Evolutionary conservation across 2,329 filamentous ascomycete species (phyloP), one percentile per base, ranked within the genome.

Genomic region (Alternaria sp.): DNA sequence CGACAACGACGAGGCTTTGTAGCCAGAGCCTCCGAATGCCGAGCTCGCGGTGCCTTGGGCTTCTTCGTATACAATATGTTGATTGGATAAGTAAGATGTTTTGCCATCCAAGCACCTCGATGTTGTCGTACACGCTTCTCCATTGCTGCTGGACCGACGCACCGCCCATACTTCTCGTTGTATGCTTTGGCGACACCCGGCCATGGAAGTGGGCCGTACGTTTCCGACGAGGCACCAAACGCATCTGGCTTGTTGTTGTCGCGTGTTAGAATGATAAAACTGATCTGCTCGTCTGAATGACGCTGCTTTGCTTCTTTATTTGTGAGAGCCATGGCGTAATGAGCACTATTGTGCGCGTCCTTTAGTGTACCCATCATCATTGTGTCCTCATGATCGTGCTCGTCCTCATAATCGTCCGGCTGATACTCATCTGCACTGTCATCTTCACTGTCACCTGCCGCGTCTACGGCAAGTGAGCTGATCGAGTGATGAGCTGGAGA

Each of bases 171-270:
- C 42, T 42, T 51, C 45, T 59, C 8, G n/a, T 56, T 63, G 40
- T 63, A 67, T 10, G 54, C 31, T 31, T 50, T 34, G 9, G 57
- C 58, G 4, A 65, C 62, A 3, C 23, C 48, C 14, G 42, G 29
- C 55, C 54, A 63, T 28, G 50, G 11, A 6, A 58, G 48, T 9
- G 50, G 57, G 1, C 54, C 55, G 28, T 54, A 7, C 3, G 58
- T 65, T 10, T 36, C 58, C 4, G 64, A 67, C n/a, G n/a, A 11
- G 8, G 31, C 21, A 13, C 60, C 53, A 33, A 54, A 60, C 13
- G 60, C 39, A 41, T 63, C 34, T 9, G 60, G 60, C 24, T 58
- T 50, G 21, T 54, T 54, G 39, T 66, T 62, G 44, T 67, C 60
- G n/a, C 62, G 65, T 5, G 45, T 51, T 6, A 57, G 13, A 14